Percentiles rank a stretch among this genome's conserved stretches.
Evolutionary conservation across 1,139 yeast species (phyloP).

Genomic region (Blastobotrys capitulatus): DNA sequence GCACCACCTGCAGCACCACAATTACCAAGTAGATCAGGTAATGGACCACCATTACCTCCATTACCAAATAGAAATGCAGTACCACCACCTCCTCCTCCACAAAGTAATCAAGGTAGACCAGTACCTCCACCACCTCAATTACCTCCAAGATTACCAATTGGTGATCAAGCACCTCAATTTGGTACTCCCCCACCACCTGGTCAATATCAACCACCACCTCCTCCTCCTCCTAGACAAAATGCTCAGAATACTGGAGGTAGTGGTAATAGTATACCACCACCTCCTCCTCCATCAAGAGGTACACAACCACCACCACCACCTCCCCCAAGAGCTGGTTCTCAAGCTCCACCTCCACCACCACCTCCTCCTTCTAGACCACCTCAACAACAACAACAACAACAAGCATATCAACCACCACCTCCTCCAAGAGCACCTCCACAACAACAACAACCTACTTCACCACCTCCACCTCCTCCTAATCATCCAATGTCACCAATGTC

Average conservation of each 20-base stretch:
- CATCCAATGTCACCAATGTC: constrained; percentile 20
- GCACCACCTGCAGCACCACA: constrained; percentile 1
- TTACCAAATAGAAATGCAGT: constrained; percentile 16
- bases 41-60: constrained; percentile 19
- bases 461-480: constrained; percentile 1
- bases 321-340: constrained; percentile 21
- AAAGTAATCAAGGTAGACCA: constrained; percentile 30
- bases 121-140: constrained; percentile 23
- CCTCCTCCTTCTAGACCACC: constrained; percentile 14
- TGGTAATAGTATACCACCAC: constrained; percentile 17
- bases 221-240: constrained; percentile 27
- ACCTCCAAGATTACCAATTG: constrained; percentile 25
- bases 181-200: constrained; percentile 26
- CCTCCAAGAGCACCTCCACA: constrained; percentile 18
- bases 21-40: constrained; percentile 3
- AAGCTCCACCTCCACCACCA: constrained; percentile 23
- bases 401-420: constrained; percentile 23
- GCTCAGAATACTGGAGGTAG: constrained; percentile 8
- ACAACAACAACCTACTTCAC: constrained; percentile 22
- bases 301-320: constrained; percentile 31
- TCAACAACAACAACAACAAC: neutral
- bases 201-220: constrained; percentile 25
- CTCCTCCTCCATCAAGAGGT: constrained; percentile 20
- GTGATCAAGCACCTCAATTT: constrained; percentile 25
- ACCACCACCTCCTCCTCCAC: constrained; percentile 23